Conservation (phyloP, 176 grass and related monocot genomes). For the Cenchrus americanus region DNA sequence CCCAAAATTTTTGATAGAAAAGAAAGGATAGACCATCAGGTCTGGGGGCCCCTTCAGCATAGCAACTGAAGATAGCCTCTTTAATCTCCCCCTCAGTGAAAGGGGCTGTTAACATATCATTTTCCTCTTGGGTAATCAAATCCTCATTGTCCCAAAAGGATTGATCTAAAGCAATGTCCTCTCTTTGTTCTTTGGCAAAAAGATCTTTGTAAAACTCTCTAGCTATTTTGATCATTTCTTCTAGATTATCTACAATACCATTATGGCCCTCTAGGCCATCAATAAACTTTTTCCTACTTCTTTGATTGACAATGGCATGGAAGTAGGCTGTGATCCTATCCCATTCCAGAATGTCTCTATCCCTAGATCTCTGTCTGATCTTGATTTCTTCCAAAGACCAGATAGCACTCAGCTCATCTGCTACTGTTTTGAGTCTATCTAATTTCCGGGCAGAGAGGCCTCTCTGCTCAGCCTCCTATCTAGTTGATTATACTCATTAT, state of each 20-base stretch:
- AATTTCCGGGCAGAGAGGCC: no score
- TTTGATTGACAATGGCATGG: not conserved
- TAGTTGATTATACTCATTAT: no score
- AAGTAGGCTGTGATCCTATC: not conserved
- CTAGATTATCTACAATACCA: not conserved
- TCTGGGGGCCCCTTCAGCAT: not conserved
- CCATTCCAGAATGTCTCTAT: not conserved
- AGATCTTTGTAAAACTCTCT: no score
- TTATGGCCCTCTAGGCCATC: fast-evolving
- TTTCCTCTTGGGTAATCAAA: not conserved
- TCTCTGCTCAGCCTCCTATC: no score
- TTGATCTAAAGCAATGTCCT: fast-evolving
- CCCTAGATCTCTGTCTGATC: not conserved
- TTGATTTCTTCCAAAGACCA: no score
- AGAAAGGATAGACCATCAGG: not conserved
- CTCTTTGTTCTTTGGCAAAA: no score
- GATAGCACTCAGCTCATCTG: no score
- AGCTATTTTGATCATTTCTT: no score
- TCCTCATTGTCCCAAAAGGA: not conserved
- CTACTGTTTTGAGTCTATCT: no score
- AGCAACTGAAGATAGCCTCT: not conserved
- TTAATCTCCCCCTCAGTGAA: not conserved
- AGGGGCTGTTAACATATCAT: not conserved
- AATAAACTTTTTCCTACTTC: not conserved
- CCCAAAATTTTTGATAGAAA: not conserved